Base-by-base conservation (phyloP, 1,139 yeast genomes). In the Yarrowia galli region DNA sequence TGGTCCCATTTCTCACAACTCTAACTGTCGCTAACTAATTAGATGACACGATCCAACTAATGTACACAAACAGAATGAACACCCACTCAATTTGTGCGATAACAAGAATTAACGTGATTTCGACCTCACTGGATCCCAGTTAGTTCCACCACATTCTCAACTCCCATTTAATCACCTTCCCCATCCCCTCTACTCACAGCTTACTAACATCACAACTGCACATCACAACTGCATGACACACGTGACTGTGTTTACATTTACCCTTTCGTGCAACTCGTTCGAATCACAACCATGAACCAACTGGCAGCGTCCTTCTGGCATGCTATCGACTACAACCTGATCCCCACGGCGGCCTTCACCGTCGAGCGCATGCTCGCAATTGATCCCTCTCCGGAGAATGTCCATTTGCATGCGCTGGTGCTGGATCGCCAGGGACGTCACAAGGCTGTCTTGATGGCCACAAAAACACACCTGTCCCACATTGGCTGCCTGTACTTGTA, bases 291-390 rank as follows among this genome's bases (percentile, higher is more conserved):
- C 51, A 68, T 68, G 46, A 68, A 65, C 40, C 49, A 70, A 28
- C 70, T 75, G 43, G 68, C 74, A 54, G 72, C 74, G 65, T 68
- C 71, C 12, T 82, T 89, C 23, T 80, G 91, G 76, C 91, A 91
- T 73, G 85, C 90, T 18, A 77, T 92, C 53, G 97, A 92, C 74
- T 85, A 85, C 69, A 91, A 88, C 74, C 83, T 90, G 73, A 80
- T 86, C 67, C 79, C 81, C 25, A 89, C 91, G 67, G 97, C 97
- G 3, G 92, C 88, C 75, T 90, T 92, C 79, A 90, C 95, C 15
- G 85, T 91, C 43, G 97, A 92, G 74, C 81, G 96, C 71, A 80
- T 91, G 40, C 75, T 89, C 35, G 92, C 95, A 1, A 79, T 80
- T 66, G 83, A 84, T 69, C 79, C 83, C 6, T 74, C 75, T 32